These are phyloP conservation scores for Hypholoma fasciculare DNA, from an alignment of 768 basidiomycete species.

Conservation along the genomic window DNA sequence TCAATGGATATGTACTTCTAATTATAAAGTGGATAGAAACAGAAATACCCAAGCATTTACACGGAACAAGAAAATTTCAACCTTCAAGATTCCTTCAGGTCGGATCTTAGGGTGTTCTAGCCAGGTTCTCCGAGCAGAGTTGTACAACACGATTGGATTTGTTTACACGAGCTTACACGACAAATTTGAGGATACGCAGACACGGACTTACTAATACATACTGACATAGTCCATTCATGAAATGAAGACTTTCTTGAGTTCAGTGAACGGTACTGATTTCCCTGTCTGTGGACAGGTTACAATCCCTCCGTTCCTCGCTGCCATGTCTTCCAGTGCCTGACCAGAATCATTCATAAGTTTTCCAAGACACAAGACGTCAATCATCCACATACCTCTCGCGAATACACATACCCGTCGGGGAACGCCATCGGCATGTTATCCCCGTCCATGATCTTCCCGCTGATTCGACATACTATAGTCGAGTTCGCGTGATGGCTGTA, in stretches of 20 bases:
- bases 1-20: too few species aligned
- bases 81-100: too few species aligned
- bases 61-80: too few species aligned
- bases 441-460: constrained; percentile 93
- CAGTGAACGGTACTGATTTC: constrained; percentile 58
- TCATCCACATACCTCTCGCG: constrained; percentile 68
- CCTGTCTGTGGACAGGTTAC: constrained; percentile 86
- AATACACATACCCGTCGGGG: constrained; percentile 90
- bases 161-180: too few species aligned
- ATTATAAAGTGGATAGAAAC: too few species aligned
- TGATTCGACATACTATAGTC: constrained; percentile 90
- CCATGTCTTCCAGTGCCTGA: constrained; percentile 90
- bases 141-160: too few species aligned
- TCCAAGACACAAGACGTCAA: constrained; percentile 9
- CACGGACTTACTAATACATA: neutral
- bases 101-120: too few species aligned
- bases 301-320: constrained; percentile 69
- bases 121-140: too few species aligned
- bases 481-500: constrained; percentile 94
- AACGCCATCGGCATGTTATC: constrained; percentile 93
- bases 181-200: neutral
- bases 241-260: constrained; percentile 87
- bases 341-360: constrained; percentile 4
- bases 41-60: too few species aligned
- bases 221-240: constrained; percentile 22